Evolutionary conservation across 129 eudicot genomes (phyloP).

Genomic region (Apium graveolens): DNA sequence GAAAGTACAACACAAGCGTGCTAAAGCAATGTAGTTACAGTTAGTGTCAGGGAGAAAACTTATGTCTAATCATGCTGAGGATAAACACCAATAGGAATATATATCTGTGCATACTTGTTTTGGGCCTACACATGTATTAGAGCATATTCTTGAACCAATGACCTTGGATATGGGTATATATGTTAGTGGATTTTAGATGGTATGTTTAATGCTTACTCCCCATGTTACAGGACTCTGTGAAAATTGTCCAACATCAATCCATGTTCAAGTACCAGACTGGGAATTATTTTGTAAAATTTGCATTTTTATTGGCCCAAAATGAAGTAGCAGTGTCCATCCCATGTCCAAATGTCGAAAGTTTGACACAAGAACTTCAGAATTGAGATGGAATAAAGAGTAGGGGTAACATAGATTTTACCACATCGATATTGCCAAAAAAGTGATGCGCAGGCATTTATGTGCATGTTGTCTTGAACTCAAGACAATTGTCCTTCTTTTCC

Average conservation of each 20-base stretch:
- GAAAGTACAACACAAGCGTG: background rate
- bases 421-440: background rate
- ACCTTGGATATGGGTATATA: background rate
- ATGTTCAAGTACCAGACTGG: background rate
- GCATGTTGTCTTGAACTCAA: background rate
- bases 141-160: background rate
- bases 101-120: background rate
- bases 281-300: background rate
- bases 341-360: background rate
- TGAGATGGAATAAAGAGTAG: background rate
- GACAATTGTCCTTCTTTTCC: background rate
- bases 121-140: background rate
- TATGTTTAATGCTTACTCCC: background rate
- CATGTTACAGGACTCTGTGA: background rate
- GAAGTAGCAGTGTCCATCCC: background rate
- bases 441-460: background rate
- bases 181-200: background rate
- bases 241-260: background rate
- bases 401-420: background rate
- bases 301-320: background rate
- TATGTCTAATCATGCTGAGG: background rate
- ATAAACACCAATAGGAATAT: background rate
- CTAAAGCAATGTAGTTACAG: background rate
- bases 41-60: background rate
- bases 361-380: background rate